These are phyloP conservation scores for Hyphodiscus hymeniophilus DNA, from an alignment of 495 filamentous ascomycete genomes.

Conservation along the genomic window DNA sequence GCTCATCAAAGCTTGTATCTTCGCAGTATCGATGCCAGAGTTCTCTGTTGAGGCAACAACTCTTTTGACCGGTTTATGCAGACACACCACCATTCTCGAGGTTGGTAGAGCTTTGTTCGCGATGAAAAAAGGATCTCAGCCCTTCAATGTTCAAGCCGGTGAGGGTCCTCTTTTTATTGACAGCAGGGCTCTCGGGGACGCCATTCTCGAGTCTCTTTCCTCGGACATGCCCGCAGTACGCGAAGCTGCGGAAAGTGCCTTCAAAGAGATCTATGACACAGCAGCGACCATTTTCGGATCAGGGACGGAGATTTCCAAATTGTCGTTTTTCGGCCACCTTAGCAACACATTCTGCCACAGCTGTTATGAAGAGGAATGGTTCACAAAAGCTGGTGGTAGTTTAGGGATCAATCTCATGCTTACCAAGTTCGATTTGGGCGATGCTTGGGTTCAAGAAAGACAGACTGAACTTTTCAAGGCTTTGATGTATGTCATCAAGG, in stretches of 20 bases:
- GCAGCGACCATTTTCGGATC: slow-evolving; percentile 76
- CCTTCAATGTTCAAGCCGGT: slow-evolving; percentile 75
- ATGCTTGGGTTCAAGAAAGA: slow-evolving; percentile 69
- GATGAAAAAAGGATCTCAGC: slow-evolving; percentile 57
- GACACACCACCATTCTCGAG: slow-evolving; percentile 89
- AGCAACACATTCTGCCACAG: slow-evolving; percentile 80
- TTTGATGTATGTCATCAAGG: slow-evolving; percentile 92
- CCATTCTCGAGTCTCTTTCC: slow-evolving; percentile 76
- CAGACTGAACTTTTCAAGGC: slow-evolving; percentile 80
- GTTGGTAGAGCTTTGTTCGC: slow-evolving; percentile 71
- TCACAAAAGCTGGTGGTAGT: slow-evolving; percentile 86
- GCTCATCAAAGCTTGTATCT: slow-evolving; percentile 79
- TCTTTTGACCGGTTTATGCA: slow-evolving; percentile 71
- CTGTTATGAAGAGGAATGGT: slow-evolving; percentile 97
- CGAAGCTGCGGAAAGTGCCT: slow-evolving; percentile 71
- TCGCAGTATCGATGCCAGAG: slow-evolving; percentile 74
- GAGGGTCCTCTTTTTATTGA: slow-evolving; percentile 85
- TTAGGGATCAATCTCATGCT: slow-evolving; percentile 79
- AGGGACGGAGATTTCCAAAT: slow-evolving; percentile 53
- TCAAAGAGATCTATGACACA: slow-evolving; percentile 68
- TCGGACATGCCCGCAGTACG: slow-evolving; percentile 72
- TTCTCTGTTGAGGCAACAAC: slow-evolving; percentile 62
- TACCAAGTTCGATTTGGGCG: slow-evolving; percentile 71
- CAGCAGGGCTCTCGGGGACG: slow-evolving; percentile 76
- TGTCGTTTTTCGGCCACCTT: slow-evolving; percentile 77